Evolutionary conservation across 1,284 basidiomycete species (phyloP), one percentile per base, ranked within the genome.

Genomic region (Sporisorium exsertum): DNA sequence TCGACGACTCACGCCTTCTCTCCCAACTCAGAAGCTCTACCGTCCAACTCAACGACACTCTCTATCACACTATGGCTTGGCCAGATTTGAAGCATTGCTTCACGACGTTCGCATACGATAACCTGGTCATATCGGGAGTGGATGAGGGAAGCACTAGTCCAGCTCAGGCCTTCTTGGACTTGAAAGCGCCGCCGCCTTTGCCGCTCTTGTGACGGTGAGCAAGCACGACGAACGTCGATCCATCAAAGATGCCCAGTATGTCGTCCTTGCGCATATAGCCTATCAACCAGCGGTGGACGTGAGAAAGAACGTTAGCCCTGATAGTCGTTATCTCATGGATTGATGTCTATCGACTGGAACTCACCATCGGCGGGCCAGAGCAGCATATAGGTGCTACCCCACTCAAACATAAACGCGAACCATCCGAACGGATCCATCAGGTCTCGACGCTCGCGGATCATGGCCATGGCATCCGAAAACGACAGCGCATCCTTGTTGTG

Each of bases 211-310:
- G 60, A 24, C 75, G 66, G 53, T 78, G 64, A 32, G 79, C 79
- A 15, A 80, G 56, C 10, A 79, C 73, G 0, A 72, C 69, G 58
- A 80, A 80, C 24, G 74, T 53, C 24, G 70, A 73, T 15, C 79
- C 79, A 35, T 80, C 79, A 52, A 79, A 66, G 46, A 79, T 62
- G 42, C 78, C 78, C 6, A 78, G 33, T 20, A 80, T 79, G 52
- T 80, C 79, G 22, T 80, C 79, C 60, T 76, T 78, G 18, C 55
- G 58, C 77, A 80, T 78, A 45, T 79, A 78, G 22, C 79, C 79
- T 77, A 49, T 51, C 3, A 3, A 50, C 12, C 8, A 5, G 12
- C 6, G 33, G 7, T 3, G 33, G 7, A 15, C 10, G 29, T 3
- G 40, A 10, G 7, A 13, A 35, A 22, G 7, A 24, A 10, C 22